These are phyloP conservation scores for Dioscorea cayenensis DNA, from an alignment of 116 monocot genomes.

Conservation along the genomic window DNA sequence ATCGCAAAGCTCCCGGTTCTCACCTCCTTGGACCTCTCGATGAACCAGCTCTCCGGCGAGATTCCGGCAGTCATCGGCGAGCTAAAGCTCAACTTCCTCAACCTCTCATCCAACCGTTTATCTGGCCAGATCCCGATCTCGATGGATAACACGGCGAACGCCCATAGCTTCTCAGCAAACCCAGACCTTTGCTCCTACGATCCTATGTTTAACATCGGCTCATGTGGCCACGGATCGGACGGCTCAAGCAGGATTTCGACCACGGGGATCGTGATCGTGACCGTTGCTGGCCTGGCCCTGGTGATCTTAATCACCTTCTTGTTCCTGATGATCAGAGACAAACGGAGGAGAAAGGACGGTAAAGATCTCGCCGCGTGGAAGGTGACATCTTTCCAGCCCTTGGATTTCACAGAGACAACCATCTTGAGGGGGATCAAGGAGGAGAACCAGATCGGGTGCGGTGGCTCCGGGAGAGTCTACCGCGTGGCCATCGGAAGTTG, in stretches of 20 bases:
- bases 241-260: conserved; percentile 6
- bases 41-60: conserved; percentile 51
- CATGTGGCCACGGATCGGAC: conserved; percentile 12
- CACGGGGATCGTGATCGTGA: conserved; percentile 16
- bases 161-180: conserved; percentile 58
- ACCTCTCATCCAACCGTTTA: conserved; percentile 73
- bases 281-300: background rate
- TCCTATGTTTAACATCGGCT: conserved; percentile 10
- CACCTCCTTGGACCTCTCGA: conserved; percentile 60
- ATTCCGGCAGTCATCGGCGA: conserved; percentile 36
- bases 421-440: conserved; percentile 40
- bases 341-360: conserved; percentile 13
- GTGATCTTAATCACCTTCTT: conserved; percentile 1
- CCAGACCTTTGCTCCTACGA: conserved; percentile 49
- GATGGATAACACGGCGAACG: conserved; percentile 42
- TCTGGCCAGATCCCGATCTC: conserved; percentile 46
- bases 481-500: conserved; percentile 18
- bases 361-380: conserved; percentile 34
- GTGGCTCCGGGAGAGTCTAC: conserved; percentile 69
- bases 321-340: conserved; percentile 19
- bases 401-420: conserved; percentile 41
- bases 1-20: conserved; percentile 53
- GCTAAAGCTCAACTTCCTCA: conserved; percentile 37
- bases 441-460: conserved; percentile 63
- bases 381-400: conserved; percentile 54